These are phyloP conservation scores for Conringia planisiliqua DNA, from an alignment of 345 rosid genomes.

Conservation along the genomic window DNA sequence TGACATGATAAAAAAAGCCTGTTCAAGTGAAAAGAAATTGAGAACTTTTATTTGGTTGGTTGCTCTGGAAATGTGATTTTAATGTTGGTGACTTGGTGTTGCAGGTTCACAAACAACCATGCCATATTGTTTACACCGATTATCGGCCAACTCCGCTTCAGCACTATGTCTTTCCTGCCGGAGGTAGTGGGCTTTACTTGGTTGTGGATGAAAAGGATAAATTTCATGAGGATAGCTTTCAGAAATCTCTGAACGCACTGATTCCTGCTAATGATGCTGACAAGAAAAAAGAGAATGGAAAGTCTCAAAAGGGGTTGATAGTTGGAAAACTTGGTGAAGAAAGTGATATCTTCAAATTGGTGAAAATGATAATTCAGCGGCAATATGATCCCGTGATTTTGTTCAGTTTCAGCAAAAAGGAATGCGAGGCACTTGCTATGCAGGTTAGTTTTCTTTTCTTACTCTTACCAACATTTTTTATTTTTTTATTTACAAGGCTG, in stretches of 20 bases:
- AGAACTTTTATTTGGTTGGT: background rate
- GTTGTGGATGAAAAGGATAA: constrained; percentile 93
- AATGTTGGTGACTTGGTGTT: constrained; percentile 17
- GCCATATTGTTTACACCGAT: constrained; percentile 98
- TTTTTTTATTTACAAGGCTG: background rate
- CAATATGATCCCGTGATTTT: constrained; percentile 97
- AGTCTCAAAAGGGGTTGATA: constrained; percentile 62
- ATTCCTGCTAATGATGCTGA: constrained; percentile 69
- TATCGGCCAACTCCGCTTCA: constrained; percentile 99
- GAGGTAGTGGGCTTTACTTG: constrained; percentile 86
- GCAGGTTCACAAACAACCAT: constrained; percentile 94
- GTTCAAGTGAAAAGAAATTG: background rate
- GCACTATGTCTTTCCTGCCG: constrained; percentile 93
- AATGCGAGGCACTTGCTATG: constrained; percentile 97
- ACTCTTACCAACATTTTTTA: background rate
- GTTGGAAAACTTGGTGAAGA: constrained; percentile 87
- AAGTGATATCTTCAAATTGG: constrained; percentile 96
- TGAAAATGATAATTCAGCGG: constrained; percentile 92
- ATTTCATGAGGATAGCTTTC: constrained; percentile 94
- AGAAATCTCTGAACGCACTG: constrained; percentile 82
- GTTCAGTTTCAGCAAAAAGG: constrained; percentile 98
- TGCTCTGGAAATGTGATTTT: constrained; percentile 5
- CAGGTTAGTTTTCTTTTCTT: constrained; percentile 52
- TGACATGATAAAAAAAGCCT: background rate
- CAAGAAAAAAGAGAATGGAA: constrained; percentile 74